Percentiles rank a stretch among this genome's conserved stretches.
Conservation (phyloP, 345 rosid genomes). For the Citrus glauca region DNA sequence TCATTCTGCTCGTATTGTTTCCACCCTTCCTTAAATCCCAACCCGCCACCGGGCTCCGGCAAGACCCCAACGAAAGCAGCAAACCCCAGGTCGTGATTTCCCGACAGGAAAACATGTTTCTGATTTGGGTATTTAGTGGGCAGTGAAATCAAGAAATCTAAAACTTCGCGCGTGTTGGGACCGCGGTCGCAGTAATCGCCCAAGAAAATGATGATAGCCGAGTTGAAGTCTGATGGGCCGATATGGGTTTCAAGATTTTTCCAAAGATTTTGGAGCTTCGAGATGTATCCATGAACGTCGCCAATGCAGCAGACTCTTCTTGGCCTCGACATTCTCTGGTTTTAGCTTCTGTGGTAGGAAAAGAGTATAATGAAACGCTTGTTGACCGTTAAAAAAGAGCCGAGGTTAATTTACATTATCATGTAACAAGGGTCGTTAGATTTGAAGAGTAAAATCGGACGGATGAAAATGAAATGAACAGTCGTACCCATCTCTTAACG, state of each 20-base stretch:
- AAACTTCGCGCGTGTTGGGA: slow-evolving; percentile 53
- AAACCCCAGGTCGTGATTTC: slow-evolving; percentile 82
- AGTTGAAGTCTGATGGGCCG: slow-evolving; percentile 38
- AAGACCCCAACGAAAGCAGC: slow-evolving; percentile 56
- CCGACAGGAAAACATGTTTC: slow-evolving; percentile 58
- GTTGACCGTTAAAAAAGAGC: too few species aligned
- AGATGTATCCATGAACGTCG: slow-evolving; percentile 73
- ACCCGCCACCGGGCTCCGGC: slow-evolving; percentile 48
- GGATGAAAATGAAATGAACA: too few species aligned
- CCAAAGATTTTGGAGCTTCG: slow-evolving; percentile 70
- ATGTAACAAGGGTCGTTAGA: too few species aligned
- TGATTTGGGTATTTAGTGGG: slow-evolving; percentile 52
- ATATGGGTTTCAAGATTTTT: slow-evolving; percentile 48
- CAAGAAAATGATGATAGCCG: slow-evolving; percentile 71
- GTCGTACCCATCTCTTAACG: too few species aligned
- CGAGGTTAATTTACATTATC: too few species aligned
- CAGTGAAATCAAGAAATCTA: slow-evolving; percentile 55
- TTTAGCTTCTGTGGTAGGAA: too few species aligned
- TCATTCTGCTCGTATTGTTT: slow-evolving; percentile 47
- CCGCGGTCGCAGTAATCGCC: slow-evolving; percentile 97
- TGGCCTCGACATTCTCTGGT: slow-evolving; percentile 15
- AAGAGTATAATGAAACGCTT: too few species aligned
- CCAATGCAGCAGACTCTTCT: slow-evolving; percentile 64
- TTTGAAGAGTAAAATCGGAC: too few species aligned
- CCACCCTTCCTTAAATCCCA: slow-evolving; percentile 56